Evolutionary conservation across 1,139 yeast species (phyloP), one percentile per base, ranked within the genome.

Genomic region (Saccharomycopsis hybrid): DNA sequence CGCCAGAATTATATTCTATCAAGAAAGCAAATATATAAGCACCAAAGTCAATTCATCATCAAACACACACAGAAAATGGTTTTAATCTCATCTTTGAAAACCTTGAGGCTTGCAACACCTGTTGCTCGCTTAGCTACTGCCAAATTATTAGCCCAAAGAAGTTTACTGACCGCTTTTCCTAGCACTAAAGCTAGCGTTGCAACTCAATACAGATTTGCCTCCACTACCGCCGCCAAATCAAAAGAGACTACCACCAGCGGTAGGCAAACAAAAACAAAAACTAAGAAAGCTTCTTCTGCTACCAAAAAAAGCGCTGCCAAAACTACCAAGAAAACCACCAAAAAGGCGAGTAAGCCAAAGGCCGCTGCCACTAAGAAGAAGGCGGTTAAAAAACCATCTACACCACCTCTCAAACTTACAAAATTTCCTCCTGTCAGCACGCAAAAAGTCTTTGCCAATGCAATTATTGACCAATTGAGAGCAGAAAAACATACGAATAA

Each of bases 401-500:
- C 18, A 11, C 33, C 41, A 38, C 31, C 32, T 36, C 33, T 33
- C 42, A 46, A 40, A 13, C 39, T 32, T 35, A 38, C 44, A 3
- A 35, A 36, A 35, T 42, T 18, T 24, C 35, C 18, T 5, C 43
- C 45, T n/a, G 41, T 42, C 4, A 44, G 51, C 18, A 29, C 44
- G 1, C 48, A 36, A 40, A 32, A 37, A 8, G 39, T 33, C 13
- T 52, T 33, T 18, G 45, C 46, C 28, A 50, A 50, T 8, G 18
- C 43, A 3, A 50, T 50, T 9, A 8, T 47, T 5, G 32, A 45
- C 5, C 49, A 47, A 11, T 11, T 52, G 8, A 51, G 31, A 27
- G 38, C 25, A 3, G 41, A 44, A 40, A 51, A 51, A 32, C 48
- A 50, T 35, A 44, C 46, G 11, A 27, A 47, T 9, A 39, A 49